Evolutionary conservation across 208 protist genomes (phyloP), one percentile per base, ranked within the genome.

Genomic region (Acanthamoeba quina): DNA sequence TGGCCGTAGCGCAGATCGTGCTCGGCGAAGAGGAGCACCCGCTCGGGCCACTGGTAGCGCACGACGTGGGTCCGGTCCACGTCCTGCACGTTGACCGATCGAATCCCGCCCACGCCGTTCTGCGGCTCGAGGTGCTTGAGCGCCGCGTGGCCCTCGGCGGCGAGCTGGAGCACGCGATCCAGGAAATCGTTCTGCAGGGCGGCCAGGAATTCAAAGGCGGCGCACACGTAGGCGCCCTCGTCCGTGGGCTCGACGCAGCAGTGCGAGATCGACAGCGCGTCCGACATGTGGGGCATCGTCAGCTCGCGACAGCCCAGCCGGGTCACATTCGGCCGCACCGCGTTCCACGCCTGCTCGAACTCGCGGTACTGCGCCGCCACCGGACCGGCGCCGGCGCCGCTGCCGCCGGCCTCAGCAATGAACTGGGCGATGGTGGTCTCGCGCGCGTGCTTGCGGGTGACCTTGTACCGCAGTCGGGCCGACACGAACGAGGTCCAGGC

Each of bases 401-500:
- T 76, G 52, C 52, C 52, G 52, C 52, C 52, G 52, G 52, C 15
- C 52, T 56, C 52, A 9, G 52, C 52, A 3, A 76, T 76, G 68
- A 76, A 76, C n/a, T 76, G 31, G 34, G 68, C 68, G 34, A 76
- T 76, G 68, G 68, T 76, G 68, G 68, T 76, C 31, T 31, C 68
- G n/a, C 34, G 68, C n/a, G 68, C 68, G 34, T 31, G 31, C 68
- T 76, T 76, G 13, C 68, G n/a, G 68, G 68, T 76, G 31, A 76
- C 68, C 34, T 76, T 76, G 34, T 76, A 76, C 9, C 68, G 68
- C 68, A 76, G 68, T 21, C 19, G n/a, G 31, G 68, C n/a, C 34
- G 68, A 76, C 31, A 76, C 34, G 19, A 76, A 44, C n/a, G 31
- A 41, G 34, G 68, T 44, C 68, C 68, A 76, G 68, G n/a, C 34